phyloP scores from a whole-genome alignment of 2,329 filamentous ascomycete species.

The Penicillium corylophilum region DNA sequence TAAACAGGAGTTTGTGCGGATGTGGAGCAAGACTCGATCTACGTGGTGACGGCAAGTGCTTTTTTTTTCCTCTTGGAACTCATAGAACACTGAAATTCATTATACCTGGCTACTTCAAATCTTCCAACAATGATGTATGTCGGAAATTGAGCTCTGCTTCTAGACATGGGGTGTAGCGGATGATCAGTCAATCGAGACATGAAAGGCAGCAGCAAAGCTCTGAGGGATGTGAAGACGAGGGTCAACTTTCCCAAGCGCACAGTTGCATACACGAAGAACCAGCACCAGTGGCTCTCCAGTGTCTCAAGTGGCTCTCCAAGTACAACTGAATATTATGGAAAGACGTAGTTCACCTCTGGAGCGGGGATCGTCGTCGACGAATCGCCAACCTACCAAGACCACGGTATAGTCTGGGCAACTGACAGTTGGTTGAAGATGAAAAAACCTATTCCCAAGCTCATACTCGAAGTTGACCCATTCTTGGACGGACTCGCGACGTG shows the following conservation, averaged over 20 bases:
- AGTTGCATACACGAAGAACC: background rate
- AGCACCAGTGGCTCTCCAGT: background rate
- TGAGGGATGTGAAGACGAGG: background rate
- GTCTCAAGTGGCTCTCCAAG: background rate
- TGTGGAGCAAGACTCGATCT: slow-evolving; percentile 55
- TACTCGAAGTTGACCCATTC: too few species aligned
- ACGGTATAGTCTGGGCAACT: too few species aligned
- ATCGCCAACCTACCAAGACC: too few species aligned
- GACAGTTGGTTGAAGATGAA: too few species aligned
- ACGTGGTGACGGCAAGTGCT: slow-evolving; percentile 24
- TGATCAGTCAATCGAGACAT: background rate
- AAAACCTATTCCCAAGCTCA: too few species aligned
- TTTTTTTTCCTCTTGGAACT: background rate
- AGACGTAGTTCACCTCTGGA: too few species aligned
- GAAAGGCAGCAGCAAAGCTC: background rate
- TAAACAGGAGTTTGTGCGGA: slow-evolving; percentile 77
- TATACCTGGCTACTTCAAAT: background rate
- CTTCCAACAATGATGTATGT: too few species aligned
- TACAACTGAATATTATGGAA: too few species aligned
- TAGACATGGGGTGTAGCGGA: background rate
- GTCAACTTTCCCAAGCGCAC: background rate
- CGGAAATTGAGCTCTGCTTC: too few species aligned
- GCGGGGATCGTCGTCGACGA: too few species aligned
- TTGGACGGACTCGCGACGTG: too few species aligned
- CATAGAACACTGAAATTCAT: background rate